Percentiles rank a stretch among this genome's conserved stretches.
Evolutionary conservation across 345 rosid species (phyloP).

Genomic region (Ceriops tagal): DNA sequence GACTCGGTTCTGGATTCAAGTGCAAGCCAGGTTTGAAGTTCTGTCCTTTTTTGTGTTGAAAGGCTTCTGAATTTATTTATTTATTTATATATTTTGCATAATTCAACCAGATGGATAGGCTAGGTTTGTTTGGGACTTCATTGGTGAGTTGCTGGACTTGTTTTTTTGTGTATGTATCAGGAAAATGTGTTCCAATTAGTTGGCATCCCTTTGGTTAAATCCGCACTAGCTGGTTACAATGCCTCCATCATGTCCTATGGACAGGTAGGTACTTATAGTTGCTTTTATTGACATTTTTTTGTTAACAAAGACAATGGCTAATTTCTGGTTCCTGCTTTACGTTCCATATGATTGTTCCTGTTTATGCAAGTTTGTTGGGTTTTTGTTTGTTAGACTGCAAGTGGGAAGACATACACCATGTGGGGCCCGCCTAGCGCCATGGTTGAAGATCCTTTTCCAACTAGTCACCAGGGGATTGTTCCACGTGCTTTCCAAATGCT

Average conservation of each 20-base stretch:
- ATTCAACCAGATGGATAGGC: background rate
- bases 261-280: slow-evolving; percentile 49
- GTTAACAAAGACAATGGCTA: background rate
- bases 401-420: slow-evolving; percentile 94
- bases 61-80: background rate
- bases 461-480: slow-evolving; percentile 74
- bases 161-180: slow-evolving; percentile 38
- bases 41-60: background rate
- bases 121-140: background rate
- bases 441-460: slow-evolving; percentile 78
- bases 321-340: background rate
- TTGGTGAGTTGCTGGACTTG: slow-evolving; percentile 10
- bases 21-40: slow-evolving; percentile 62
- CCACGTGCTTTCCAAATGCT: slow-evolving; percentile 83
- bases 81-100: background rate
- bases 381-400: slow-evolving; percentile 63
- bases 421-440: slow-evolving; percentile 98
- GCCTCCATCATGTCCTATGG: slow-evolving; percentile 81
- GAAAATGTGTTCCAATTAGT: slow-evolving; percentile 68
- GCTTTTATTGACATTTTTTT: background rate
- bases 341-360: background rate
- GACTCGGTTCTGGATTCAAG: slow-evolving; percentile 78
- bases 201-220: slow-evolving; percentile 75
- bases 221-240: slow-evolving; percentile 87
- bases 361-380: slow-evolving; percentile 6